Percentiles rank a stretch among this genome's conserved stretches.
These are phyloP conservation scores for Solanum clarkiae DNA, from an alignment of 257 asterid genomes.

Conservation along the genomic window DNA sequence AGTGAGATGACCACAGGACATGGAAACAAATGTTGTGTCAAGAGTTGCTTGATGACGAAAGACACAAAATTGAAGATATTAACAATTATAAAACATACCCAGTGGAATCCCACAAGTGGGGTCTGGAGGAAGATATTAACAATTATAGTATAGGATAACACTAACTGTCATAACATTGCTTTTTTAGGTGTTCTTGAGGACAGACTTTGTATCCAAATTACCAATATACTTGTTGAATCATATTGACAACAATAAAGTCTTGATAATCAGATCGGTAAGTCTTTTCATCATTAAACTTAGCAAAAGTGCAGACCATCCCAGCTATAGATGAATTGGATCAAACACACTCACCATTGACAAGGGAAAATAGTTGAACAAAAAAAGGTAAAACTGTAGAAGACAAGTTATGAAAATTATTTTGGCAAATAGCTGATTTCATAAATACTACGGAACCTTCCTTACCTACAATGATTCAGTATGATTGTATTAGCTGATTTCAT, in stretches of 20 bases:
- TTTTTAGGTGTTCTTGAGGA: neutral
- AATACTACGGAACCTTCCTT: neutral
- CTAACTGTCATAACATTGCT: neutral
- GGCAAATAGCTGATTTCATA: neutral
- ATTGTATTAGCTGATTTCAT: neutral
- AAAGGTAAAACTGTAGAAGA: neutral
- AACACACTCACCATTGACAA: neutral
- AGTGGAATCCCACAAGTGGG: no score
- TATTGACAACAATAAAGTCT: neutral
- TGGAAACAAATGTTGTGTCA: neutral
- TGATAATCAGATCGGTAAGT: neutral
- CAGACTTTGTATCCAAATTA: neutral
- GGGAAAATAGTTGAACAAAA: neutral
- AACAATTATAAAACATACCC: neutral
- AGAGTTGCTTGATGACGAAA: neutral
- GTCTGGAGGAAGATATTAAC: neutral
- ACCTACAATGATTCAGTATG: neutral
- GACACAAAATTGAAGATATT: neutral
- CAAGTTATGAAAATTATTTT: neutral
- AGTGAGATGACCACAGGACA: neutral
- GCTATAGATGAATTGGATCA: neutral
- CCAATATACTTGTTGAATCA: neutral
- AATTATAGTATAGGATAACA: neutral
- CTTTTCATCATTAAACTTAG: neutral
- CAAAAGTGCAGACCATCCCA: neutral